Percentiles rank a stretch among this genome's conserved stretches.
These are phyloP conservation scores for Arabis alpina DNA, from an alignment of 345 rosid species.

Conservation along the genomic window DNA sequence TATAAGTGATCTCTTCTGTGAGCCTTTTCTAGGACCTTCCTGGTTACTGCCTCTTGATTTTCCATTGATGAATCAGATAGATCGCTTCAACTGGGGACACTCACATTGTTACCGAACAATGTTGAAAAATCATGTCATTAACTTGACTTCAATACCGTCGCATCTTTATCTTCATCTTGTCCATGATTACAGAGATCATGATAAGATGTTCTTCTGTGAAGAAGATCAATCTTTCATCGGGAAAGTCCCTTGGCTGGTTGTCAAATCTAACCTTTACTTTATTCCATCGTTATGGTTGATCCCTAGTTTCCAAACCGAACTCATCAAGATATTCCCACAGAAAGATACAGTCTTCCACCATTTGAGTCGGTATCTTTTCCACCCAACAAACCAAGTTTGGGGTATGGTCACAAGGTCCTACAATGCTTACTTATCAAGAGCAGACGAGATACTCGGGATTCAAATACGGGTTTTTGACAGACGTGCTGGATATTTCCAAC, in stretches of 20 bases:
- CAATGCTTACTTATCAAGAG: constrained; percentile 43
- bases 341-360: constrained; percentile 49
- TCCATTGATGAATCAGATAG: constrained; percentile 45
- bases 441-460: constrained; percentile 44
- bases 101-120: constrained; percentile 36
- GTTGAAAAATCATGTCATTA: constrained; percentile 25
- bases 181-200: constrained; percentile 33
- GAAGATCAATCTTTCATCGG: constrained; percentile 16
- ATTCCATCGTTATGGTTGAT: constrained; percentile 47
- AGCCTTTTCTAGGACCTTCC: constrained; percentile 60
- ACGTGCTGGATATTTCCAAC: constrained; percentile 18
- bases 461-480: constrained; percentile 43
- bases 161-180: constrained; percentile 36
- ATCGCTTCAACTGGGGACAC: constrained; percentile 38
- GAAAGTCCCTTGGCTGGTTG: constrained; percentile 43
- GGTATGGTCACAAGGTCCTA: constrained; percentile 45
- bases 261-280: constrained; percentile 36
- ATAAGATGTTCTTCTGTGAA: constrained; percentile 45
- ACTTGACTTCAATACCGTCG: constrained; percentile 30
- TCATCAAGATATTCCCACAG: constrained; percentile 40
- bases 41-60: constrained; percentile 64
- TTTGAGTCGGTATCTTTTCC: constrained; percentile 46
- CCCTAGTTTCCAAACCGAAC: constrained; percentile 33
- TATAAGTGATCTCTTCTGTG: constrained; percentile 60
- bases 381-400: constrained; percentile 53